phyloP scores from a whole-genome alignment of 2,329 filamentous ascomycete genomes.

The Juglanconis oblonga region DNA sequence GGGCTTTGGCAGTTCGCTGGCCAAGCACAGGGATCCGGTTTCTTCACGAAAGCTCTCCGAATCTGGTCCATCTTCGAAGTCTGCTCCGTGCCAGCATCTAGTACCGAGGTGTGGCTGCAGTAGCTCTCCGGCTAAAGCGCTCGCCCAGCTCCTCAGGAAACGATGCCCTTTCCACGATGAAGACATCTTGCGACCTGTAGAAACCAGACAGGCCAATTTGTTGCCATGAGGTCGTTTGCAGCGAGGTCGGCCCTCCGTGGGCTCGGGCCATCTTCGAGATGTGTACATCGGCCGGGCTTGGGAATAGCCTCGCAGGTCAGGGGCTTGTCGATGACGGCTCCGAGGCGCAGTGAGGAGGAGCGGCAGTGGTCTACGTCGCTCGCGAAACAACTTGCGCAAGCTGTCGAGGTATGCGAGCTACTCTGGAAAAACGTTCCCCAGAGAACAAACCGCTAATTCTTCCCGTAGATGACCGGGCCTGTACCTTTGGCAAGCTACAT shows the following conservation, averaged over 20 bases:
- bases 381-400: constrained; percentile 80
- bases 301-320: constrained; percentile 8
- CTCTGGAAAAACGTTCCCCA: not conserved
- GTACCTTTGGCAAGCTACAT: constrained; percentile 92
- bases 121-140: not conserved
- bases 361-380: constrained; percentile 89
- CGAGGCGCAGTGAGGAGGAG: constrained; percentile 31
- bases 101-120: not conserved
- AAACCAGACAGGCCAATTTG: not conserved
- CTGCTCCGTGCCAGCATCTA: not conserved
- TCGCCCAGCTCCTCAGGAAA: not conserved
- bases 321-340: constrained; percentile 7
- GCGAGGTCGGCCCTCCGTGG: constrained; percentile 8
- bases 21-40: too few relatives aligned
- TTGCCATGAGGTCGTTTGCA: constrained; percentile 13
- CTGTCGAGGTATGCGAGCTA: constrained; percentile 66
- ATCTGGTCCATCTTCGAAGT: not conserved
- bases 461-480: constrained; percentile 68
- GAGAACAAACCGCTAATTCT: not conserved
- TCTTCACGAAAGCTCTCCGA: not conserved
- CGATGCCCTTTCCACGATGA: not conserved
- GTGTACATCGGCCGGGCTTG: not conserved
- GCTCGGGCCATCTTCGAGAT: constrained; percentile 4
- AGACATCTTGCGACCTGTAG: not conserved
- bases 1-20: not conserved